Evolutionary conservation across 352 stramenopile species (phyloP).

Genomic region (Saprolegnia parasitica): DNA sequence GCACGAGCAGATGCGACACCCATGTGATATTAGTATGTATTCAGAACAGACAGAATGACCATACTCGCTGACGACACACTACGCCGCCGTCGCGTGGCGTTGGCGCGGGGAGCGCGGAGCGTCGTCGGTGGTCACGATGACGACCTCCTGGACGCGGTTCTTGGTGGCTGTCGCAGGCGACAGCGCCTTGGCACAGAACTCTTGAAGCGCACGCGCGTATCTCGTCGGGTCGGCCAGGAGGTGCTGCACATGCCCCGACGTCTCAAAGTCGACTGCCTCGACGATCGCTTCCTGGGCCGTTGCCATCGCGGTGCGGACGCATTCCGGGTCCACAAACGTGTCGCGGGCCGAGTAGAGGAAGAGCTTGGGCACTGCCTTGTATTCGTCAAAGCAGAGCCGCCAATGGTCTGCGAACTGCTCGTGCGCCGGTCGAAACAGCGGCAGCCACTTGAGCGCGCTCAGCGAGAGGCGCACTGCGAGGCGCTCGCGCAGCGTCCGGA

Average conservation of each 20-base stretch:
- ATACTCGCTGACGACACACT: too few species aligned
- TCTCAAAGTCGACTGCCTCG: not conserved
- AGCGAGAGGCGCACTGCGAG: not conserved
- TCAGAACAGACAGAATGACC: too few species aligned
- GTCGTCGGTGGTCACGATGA: too few species aligned
- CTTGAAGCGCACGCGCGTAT: not conserved
- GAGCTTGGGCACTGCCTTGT: not conserved
- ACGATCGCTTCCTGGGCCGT: not conserved
- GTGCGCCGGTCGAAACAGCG: not conserved
- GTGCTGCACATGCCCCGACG: not conserved
- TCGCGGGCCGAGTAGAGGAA: slow-evolving; percentile 10
- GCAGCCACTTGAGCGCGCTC: not conserved
- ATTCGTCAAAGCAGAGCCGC: not conserved
- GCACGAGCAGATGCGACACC: too few species aligned
- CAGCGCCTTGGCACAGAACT: not conserved
- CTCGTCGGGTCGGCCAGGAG: not conserved
- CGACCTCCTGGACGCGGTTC: too few species aligned
- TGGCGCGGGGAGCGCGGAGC: too few species aligned
- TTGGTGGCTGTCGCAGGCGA: not conserved
- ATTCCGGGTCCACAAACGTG: not conserved
- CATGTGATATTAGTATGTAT: too few species aligned
- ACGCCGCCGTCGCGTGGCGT: too few species aligned
- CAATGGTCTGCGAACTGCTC: not conserved
- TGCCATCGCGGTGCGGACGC: not conserved
- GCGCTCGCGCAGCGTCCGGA: not conserved